Conservation (phyloP, 129 eudicot species). For the Flaveria sonorensis region DNA sequence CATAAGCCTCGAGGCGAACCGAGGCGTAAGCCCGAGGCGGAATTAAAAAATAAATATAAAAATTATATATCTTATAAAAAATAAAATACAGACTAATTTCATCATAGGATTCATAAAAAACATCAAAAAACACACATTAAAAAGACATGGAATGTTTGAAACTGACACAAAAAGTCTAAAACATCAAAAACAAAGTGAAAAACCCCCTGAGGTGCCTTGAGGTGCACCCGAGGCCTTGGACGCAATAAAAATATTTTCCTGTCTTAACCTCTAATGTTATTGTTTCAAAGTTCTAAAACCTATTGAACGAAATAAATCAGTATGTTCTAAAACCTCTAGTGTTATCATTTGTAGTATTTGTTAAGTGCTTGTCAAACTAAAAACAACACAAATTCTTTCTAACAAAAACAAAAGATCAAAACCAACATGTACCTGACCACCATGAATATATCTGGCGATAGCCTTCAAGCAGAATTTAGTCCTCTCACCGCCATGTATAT, state of each 20-base stretch:
- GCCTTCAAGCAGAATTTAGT: not conserved
- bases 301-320: not conserved
- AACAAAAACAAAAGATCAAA: not conserved
- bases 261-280: not conserved
- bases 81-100: too few species aligned
- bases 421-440: not conserved
- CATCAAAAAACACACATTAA: too few species aligned
- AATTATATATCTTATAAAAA: too few species aligned
- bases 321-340: not conserved
- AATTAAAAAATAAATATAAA: too few species aligned
- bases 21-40: too few species aligned
- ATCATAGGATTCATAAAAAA: too few species aligned
- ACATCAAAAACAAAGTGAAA: too few species aligned
- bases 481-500: not conserved
- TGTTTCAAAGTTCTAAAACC: not conserved
- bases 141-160: too few species aligned
- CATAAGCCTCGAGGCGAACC: too few species aligned
- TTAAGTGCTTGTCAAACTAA: not conserved
- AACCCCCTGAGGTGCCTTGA: too few species aligned
- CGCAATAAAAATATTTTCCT: not conserved
- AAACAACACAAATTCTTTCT: not conserved
- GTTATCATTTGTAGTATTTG: not conserved
- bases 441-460: slow-evolving; percentile 8
- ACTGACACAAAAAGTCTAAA: too few species aligned
- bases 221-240: too few species aligned